Conservation (phyloP, 371 early-diverging fungal species). For the Smittium mucronatum region DNA sequence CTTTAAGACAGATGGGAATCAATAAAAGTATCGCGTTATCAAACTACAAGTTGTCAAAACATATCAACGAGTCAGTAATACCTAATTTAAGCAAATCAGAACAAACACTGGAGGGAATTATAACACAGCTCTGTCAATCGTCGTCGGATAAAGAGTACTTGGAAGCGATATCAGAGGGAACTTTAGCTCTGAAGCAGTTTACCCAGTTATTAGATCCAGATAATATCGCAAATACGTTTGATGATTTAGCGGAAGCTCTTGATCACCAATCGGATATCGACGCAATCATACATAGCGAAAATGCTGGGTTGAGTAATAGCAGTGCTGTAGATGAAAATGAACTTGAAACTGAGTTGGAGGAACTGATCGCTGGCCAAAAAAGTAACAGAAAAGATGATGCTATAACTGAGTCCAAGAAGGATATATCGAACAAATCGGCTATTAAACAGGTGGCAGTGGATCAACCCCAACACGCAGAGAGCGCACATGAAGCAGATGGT, state of each 20-base stretch:
- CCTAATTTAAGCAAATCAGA: background rate
- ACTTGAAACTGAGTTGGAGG: background rate
- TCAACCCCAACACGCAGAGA: background rate
- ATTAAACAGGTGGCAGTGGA: background rate
- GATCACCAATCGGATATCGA: background rate
- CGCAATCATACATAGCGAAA: background rate
- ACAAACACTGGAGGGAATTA: background rate
- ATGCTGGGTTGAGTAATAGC: background rate
- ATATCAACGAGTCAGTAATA: background rate
- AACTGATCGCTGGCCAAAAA: background rate
- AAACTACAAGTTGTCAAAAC: background rate
- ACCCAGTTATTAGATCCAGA: background rate
- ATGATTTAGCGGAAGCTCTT: background rate
- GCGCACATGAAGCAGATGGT: background rate
- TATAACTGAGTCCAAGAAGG: background rate
- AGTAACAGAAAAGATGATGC: too few relatives aligned
- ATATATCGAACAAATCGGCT: background rate
- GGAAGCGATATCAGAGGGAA: background rate
- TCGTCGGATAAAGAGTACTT: background rate
- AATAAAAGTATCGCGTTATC: slow-evolving; percentile 3
- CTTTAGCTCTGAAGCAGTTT: background rate
- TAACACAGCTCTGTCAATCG: background rate
- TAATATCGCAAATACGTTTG: slow-evolving; percentile 2
- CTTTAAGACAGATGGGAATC: background rate
- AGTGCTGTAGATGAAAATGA: background rate